Evolutionary conservation across 768 basidiomycete species (phyloP), one percentile per base, ranked within the genome.

Genomic region (Rubroboletus pulcherrimus): DNA sequence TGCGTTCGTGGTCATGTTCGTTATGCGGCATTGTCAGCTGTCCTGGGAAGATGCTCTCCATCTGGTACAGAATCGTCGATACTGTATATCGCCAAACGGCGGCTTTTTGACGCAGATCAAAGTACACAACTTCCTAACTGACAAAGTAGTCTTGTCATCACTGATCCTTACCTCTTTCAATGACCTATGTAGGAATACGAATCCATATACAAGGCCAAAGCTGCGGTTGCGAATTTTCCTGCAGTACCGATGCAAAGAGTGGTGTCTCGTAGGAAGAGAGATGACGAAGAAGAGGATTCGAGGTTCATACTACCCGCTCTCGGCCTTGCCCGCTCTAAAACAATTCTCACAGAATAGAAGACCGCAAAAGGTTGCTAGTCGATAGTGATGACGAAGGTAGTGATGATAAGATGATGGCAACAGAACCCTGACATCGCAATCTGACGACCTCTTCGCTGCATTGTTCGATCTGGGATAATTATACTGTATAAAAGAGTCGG

Each of bases 81-180:
- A 96, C 64, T 97, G 93, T 71, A 94, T 95, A 59, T 91, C 91
- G 1, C 94, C 93, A 11, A 93, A 96, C 63, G 85, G 87, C 14
- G 93, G 92, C 4, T 97, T 97, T 72, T 70, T 95, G 63, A 91
- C 89, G 10, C 93, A 96, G 69, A 87, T 96, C 67, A 95, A 96
- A 81, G 91, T 88, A 54, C 29, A 75, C 35, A 14, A 42, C 31
- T 51, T 41, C 12, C 30, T 33, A 47, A 34, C 7, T n/a, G 14
- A 34, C 35, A 49, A 30, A 19, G n/a, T n/a, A 31, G n/a, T 11
- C n/a, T 29, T 44, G 10, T 37, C 43, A 1, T 44, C 19, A 40
- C 48, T 49, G 38, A 59, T 39, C 39, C 35, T 49, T 15, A 55
- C 30, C 47, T 45, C 44, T 31, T 50, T 49, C 40, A 24, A 44